phyloP scores from a whole-genome alignment of 306 rosid species.

The Fagus sylvatica region DNA sequence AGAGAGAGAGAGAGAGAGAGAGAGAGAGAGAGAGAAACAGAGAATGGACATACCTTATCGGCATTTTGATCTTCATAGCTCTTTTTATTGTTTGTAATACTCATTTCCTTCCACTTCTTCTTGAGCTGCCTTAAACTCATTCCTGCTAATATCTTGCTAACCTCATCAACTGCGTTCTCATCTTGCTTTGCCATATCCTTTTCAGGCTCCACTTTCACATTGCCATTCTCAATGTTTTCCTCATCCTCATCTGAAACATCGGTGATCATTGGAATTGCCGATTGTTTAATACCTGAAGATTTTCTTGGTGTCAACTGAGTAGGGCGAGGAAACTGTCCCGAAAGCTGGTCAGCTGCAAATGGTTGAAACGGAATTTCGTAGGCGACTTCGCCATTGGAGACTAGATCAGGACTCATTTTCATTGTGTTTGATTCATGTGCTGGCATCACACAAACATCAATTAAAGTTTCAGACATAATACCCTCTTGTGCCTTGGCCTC shows the following conservation, averaged over 20 bases:
- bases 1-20: background rate
- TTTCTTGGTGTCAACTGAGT: conserved; percentile 17
- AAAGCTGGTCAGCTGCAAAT: conserved; percentile 16
- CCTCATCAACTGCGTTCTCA: background rate
- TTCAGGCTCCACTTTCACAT: background rate
- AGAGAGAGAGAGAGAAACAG: background rate
- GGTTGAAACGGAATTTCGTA: conserved; percentile 16
- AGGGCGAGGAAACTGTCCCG: conserved; percentile 51
- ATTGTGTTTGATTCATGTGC: too few species aligned
- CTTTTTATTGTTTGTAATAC: conserved; percentile 10
- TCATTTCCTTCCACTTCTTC: conserved; percentile 40
- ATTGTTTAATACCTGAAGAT: conserved; percentile 15
- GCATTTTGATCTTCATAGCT: background rate
- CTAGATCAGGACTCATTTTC: background rate
- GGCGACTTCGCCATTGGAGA: background rate
- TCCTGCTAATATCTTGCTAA: background rate
- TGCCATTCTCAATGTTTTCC: background rate
- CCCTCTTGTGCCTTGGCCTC: background rate
- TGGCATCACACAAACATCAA: background rate
- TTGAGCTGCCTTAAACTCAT: conserved; percentile 54
- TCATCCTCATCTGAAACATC: conserved; percentile 21
- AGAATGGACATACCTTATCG: conserved; percentile 22
- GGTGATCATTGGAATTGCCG: background rate
- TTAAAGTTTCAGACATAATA: background rate
- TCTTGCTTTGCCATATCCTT: conserved; percentile 28